Percentiles rank a stretch among this genome's conserved stretches.
Evolutionary conservation across 805 yeast species (phyloP).

Genomic region (Saccharomycopsis fibuligera): DNA sequence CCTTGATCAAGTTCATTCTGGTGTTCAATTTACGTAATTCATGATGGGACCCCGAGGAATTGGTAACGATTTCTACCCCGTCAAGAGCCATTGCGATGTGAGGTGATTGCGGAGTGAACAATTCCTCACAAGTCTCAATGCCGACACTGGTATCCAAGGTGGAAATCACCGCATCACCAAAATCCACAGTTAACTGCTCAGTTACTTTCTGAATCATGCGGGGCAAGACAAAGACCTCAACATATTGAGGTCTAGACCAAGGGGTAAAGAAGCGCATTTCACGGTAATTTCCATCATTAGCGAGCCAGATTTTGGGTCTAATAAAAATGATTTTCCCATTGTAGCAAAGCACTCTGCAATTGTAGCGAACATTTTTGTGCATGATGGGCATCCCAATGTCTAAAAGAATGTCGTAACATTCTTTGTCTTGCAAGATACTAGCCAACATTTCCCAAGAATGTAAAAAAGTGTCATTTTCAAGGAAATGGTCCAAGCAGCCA

Average conservation of each 20-base stretch:
- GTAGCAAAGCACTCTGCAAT: constrained; percentile 80
- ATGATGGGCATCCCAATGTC: constrained; percentile 95
- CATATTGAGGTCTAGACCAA: constrained; percentile 75
- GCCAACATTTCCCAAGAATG: constrained; percentile 96
- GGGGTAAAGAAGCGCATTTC: constrained; percentile 98
- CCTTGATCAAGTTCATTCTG: constrained; percentile 76
- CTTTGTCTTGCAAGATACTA: constrained; percentile 60
- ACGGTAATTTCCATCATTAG: constrained; percentile 96
- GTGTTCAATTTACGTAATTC: constrained; percentile 85
- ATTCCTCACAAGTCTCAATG: constrained; percentile 97
- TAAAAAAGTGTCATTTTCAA: constrained; percentile 79
- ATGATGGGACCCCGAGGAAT: constrained; percentile 97
- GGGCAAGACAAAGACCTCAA: constrained; percentile 72
- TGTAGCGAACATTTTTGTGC: constrained; percentile 83
- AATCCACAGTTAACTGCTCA: constrained; percentile 59
- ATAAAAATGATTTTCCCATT: constrained; percentile 76
- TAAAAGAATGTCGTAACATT: constrained; percentile 67
- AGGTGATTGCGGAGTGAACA: constrained; percentile 94
- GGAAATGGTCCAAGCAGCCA: constrained; percentile 90
- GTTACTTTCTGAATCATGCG: constrained; percentile 56
- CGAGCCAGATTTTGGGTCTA: constrained; percentile 88
- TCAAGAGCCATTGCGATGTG: constrained; percentile 87
- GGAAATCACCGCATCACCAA: constrained; percentile 88
- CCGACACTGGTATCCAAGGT: constrained; percentile 87
- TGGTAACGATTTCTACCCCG: constrained; percentile 96